Percentiles rank a stretch among this genome's conserved stretches.
Conservation (phyloP, 768 basidiomycete species). For the Tulasnella sp. region DNA sequence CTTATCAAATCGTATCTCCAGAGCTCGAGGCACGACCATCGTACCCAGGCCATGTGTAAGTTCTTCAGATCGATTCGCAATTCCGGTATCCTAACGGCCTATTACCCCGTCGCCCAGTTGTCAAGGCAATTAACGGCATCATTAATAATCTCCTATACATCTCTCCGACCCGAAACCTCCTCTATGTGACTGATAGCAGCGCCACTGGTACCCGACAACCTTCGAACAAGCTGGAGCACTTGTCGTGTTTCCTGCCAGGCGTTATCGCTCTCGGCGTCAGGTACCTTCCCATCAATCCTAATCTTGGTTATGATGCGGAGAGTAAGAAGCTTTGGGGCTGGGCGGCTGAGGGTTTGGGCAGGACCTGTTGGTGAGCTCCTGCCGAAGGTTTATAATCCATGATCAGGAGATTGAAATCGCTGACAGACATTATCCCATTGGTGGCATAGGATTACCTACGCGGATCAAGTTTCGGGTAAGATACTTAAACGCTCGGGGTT, state of each 20-base stretch:
- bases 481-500: not conserved
- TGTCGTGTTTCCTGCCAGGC: slow-evolving; percentile 71
- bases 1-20: slow-evolving; percentile 13
- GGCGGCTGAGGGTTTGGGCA: slow-evolving; percentile 65
- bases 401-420: not conserved
- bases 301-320: slow-evolving; percentile 37
- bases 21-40: slow-evolving; percentile 4
- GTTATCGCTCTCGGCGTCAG: slow-evolving; percentile 61
- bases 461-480: slow-evolving; percentile 12
- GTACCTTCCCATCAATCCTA: slow-evolving; percentile 24
- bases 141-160: slow-evolving; percentile 48
- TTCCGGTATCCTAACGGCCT: no score
- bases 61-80: no score
- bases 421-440: no score
- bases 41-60: slow-evolving; percentile 7
- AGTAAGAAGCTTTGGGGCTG: slow-evolving; percentile 59
- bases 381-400: slow-evolving; percentile 35
- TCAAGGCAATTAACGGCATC: slow-evolving; percentile 20
- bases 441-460: slow-evolving; percentile 11
- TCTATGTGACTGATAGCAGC: slow-evolving; percentile 54
- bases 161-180: slow-evolving; percentile 49
- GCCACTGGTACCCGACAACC: slow-evolving; percentile 21
- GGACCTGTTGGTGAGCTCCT: slow-evolving; percentile 56
- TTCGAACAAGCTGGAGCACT: slow-evolving; percentile 45
- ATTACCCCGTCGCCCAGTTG: no score